Evolutionary conservation across 1,284 basidiomycete species (phyloP), one percentile per base, ranked within the genome.

Genomic region (Grifola frondosa): DNA sequence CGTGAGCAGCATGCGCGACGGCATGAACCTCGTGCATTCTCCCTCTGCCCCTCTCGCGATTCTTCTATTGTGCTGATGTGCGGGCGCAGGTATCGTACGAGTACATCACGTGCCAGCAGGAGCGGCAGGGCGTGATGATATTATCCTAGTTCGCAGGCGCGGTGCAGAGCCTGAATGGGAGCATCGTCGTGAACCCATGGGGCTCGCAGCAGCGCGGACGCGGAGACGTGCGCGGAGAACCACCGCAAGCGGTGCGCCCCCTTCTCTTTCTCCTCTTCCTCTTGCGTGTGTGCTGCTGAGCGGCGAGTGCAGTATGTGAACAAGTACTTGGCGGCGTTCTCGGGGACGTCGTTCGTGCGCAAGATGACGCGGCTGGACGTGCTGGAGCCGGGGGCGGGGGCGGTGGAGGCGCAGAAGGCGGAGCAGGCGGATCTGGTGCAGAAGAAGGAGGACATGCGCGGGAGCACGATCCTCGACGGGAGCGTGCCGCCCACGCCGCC

Each of bases 81-180:
- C 40, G 10, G 21, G 28, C 37, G 16, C 54, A 95, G 92, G 92
- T 97, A 17, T 96, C 94, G 8, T 99, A 98, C 69, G 96, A 99
- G 65, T 99, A 98, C 66, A 88, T 98, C 58, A 93, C 95, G 0
- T 94, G 91, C 57, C 96, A 98, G 63, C 82, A 91, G 58, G 82
- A 87, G 38, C 80, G 87, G n/a, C 91, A 97, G 57, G 96, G 95
- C 28, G 90, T 91, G 8, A 93, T 99, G 88, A 95, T 99, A 60
- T 76, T 99, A 8, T 97, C 94, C 49, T 96, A 99, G 64, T 98
- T 99, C 59, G 95, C 96, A 0, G 96, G 95, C 37, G 95, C 96
- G 5, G 95, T 96, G 8, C 96, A 99, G 69, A 91, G 85, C 50
- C 70, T 96, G 49, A 95, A 96, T 59, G 93, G 93, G 8, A 89